phyloP scores from a whole-genome alignment of 805 yeast genomes.

The Hanseniaspora meyeri region DNA sequence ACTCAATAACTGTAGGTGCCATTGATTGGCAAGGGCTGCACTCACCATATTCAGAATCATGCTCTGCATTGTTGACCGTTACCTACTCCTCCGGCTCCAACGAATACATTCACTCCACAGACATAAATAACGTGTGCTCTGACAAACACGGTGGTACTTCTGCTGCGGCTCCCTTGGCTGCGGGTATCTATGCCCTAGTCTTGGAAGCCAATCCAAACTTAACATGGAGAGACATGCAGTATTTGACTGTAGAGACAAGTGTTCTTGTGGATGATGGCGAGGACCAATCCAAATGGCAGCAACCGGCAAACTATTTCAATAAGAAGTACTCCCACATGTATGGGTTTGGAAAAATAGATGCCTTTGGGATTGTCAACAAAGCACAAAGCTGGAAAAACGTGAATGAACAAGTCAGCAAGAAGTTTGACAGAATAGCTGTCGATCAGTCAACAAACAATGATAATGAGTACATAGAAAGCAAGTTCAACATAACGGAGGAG shows the following conservation, averaged over 20 bases:
- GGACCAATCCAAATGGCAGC: slow-evolving; percentile 61
- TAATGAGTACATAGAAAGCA: slow-evolving; percentile 26
- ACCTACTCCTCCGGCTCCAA: slow-evolving; percentile 87
- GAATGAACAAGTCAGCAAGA: slow-evolving; percentile 83
- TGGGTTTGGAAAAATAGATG: slow-evolving; percentile 89
- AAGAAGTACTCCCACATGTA: slow-evolving; percentile 68
- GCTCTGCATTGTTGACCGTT: slow-evolving; percentile 88
- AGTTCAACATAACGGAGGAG: slow-evolving; percentile 36
- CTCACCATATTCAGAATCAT: slow-evolving; percentile 82
- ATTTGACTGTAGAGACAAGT: slow-evolving; percentile 61
- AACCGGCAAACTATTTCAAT: slow-evolving; percentile 44
- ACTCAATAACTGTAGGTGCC: slow-evolving; percentile 89
- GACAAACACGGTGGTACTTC: slow-evolving; percentile 87
- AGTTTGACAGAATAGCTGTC: slow-evolving; percentile 35
- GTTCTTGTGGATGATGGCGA: slow-evolving; percentile 44
- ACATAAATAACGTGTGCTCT: slow-evolving; percentile 57
- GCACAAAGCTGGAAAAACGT: slow-evolving; percentile 72
- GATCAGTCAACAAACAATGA: slow-evolving; percentile 18
- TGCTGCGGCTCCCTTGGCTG: slow-evolving; percentile 97
- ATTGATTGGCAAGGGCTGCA: slow-evolving; percentile 77
- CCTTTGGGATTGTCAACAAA: slow-evolving; percentile 54
- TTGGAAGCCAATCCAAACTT: slow-evolving; percentile 72
- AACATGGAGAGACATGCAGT: slow-evolving; percentile 94
- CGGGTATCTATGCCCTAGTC: slow-evolving; percentile 82
- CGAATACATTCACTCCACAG: slow-evolving; percentile 82